Evolutionary conservation across 225 moss, liverwort and hornwort genomes (phyloP).

Genomic region (Sphagnum tenellum): DNA sequence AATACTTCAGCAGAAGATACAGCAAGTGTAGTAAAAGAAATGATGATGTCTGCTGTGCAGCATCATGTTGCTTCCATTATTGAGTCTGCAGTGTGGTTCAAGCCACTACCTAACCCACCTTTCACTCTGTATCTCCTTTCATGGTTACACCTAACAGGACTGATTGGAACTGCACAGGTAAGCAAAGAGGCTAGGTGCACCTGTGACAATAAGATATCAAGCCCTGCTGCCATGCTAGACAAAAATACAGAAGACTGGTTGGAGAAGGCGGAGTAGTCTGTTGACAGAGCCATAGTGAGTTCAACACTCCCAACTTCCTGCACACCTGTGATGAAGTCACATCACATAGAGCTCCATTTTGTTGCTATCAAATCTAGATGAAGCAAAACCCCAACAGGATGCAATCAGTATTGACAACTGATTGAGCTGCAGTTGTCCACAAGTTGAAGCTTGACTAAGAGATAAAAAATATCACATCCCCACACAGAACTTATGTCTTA

Average conservation of each 20-base stretch:
- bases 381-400: neutral
- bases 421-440: neutral
- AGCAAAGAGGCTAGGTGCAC: conserved; percentile 14
- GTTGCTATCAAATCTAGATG: neutral
- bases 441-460: neutral
- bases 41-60: no score
- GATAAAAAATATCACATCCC: no score
- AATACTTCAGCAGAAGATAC: neutral
- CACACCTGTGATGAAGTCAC: conserved; percentile 22
- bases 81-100: neutral
- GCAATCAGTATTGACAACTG: neutral
- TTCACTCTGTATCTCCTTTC: neutral
- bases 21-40: neutral
- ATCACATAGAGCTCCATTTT: neutral
- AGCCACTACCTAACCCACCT: neutral
- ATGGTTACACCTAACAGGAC: neutral
- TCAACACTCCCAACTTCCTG: conserved; percentile 55
- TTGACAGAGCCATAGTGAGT: conserved; percentile 38
- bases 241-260: conserved; percentile 46
- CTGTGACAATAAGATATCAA: conserved; percentile 50
- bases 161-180: neutral
- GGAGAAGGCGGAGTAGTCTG: conserved; percentile 49
- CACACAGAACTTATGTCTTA: no score
- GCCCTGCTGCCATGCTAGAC: conserved; percentile 56
- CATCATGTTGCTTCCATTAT: neutral